A percentile compares a stretch with the other conserved stretches of the same genome.
Evolutionary conservation across 352 stramenopile genomes (phyloP).

Genomic region (Pythium sukuiense): DNA sequence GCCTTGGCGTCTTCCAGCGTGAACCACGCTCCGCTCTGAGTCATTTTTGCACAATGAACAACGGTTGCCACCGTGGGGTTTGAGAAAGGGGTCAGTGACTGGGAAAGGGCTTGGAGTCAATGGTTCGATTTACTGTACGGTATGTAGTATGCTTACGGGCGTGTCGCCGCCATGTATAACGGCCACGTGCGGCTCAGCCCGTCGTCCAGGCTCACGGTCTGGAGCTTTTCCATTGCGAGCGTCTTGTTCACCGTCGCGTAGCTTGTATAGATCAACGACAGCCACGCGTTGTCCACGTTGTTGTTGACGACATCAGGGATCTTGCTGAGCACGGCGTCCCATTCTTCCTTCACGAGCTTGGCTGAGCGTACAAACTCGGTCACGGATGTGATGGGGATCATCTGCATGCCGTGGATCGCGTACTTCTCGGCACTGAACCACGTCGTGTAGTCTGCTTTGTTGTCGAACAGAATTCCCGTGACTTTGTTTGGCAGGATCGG

Average conservation of each 20-base stretch:
- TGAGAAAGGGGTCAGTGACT: constrained; percentile 31
- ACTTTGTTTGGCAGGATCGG: constrained; percentile 59
- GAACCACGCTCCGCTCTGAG: too few species aligned
- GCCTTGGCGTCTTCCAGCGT: constrained; percentile 35
- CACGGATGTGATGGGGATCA: not conserved
- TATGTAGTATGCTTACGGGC: too few species aligned
- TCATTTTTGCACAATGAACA: too few species aligned
- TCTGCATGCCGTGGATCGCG: not conserved
- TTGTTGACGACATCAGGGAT: constrained; percentile 39
- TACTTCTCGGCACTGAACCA: not conserved
- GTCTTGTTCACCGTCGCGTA: constrained; percentile 32
- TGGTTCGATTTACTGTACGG: too few species aligned
- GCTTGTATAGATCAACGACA: constrained; percentile 36
- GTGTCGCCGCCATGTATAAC: constrained; percentile 30
- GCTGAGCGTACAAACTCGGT: constrained; percentile 25
- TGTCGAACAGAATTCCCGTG: constrained; percentile 77
- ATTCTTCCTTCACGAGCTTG: constrained; percentile 38
- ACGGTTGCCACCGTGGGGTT: constrained; percentile 65
- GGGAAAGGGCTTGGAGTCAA: not conserved
- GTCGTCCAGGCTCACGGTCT: constrained; percentile 27
- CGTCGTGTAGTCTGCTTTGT: constrained; percentile 40
- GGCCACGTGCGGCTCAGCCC: constrained; percentile 32
- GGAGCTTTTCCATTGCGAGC: constrained; percentile 21
- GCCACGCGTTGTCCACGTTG: constrained; percentile 28
- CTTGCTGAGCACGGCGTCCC: constrained; percentile 45